A percentile compares a stretch with the other conserved stretches of the same genome.
phyloP scores from a whole-genome alignment of 2,329 filamentous ascomycete species.

The Colletotrichum trifolii region DNA sequence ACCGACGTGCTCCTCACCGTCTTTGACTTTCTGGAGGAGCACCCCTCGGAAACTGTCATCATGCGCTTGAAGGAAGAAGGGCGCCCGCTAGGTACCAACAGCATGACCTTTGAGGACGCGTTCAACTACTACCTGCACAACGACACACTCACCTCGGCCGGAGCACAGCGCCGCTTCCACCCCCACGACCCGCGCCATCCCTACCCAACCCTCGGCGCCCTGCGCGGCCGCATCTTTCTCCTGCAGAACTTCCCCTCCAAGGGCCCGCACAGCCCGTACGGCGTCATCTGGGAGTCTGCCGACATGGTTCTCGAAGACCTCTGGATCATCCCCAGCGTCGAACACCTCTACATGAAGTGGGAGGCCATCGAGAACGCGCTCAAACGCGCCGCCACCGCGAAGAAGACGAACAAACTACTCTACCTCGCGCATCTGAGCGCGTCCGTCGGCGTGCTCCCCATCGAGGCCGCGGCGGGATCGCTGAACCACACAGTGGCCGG shows the following conservation, averaged over 20 bases:
- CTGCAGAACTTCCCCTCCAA: slow-evolving; percentile 57
- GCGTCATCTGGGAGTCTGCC: slow-evolving; percentile 56
- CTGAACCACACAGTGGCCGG: slow-evolving; percentile 53
- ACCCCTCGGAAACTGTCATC: slow-evolving; percentile 59
- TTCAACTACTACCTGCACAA: slow-evolving; percentile 54
- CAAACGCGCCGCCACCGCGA: slow-evolving; percentile 47
- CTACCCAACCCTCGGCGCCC: slow-evolving; percentile 56
- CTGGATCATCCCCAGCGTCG: slow-evolving; percentile 56
- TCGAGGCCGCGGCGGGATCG: slow-evolving; percentile 62
- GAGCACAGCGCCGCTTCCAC: slow-evolving; percentile 51
- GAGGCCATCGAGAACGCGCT: slow-evolving; percentile 54
- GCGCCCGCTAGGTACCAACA: slow-evolving; percentile 48
- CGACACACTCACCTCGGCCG: slow-evolving; percentile 47
- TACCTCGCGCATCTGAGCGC: slow-evolving; percentile 61
- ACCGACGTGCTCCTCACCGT: slow-evolving; percentile 55
- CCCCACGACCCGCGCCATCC: slow-evolving; percentile 44
- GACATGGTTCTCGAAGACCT: slow-evolving; percentile 60
- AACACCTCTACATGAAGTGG: slow-evolving; percentile 60
- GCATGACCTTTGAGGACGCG: slow-evolving; percentile 56
- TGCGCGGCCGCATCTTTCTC: slow-evolving; percentile 59
- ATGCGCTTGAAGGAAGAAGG: slow-evolving; percentile 64
- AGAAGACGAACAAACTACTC: slow-evolving; percentile 49
- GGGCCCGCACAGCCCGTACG: slow-evolving; percentile 47
- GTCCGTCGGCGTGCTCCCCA: slow-evolving; percentile 59
- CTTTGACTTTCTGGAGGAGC: slow-evolving; percentile 56